Evolutionary conservation across 495 filamentous ascomycete species (phyloP).

Genomic region (Trichocladium antarcticum): DNA sequence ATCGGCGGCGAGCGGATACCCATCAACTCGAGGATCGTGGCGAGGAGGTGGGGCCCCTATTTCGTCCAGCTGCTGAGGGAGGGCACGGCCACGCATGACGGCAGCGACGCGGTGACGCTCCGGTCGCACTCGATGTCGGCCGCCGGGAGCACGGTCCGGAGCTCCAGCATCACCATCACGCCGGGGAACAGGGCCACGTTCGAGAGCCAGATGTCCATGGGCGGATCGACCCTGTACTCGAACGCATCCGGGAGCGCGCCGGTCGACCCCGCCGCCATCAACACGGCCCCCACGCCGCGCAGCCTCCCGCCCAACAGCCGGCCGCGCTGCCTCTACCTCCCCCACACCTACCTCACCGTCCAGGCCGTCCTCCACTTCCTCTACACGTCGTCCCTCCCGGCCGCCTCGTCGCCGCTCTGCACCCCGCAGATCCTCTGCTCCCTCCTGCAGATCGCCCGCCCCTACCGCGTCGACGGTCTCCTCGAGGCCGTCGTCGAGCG

Average conservation of each 20-base stretch:
- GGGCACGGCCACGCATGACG: slow-evolving; percentile 50
- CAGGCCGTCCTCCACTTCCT: slow-evolving; percentile 82
- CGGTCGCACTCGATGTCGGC: slow-evolving; percentile 32
- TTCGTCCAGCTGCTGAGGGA: slow-evolving; percentile 84
- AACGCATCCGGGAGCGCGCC: slow-evolving; percentile 26
- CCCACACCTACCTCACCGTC: slow-evolving; percentile 79
- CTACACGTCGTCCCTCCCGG: slow-evolving; percentile 80
- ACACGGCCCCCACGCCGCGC: slow-evolving; percentile 37
- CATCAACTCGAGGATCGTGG: slow-evolving; percentile 80
- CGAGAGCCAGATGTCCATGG: slow-evolving; percentile 24
- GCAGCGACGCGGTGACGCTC: slow-evolving; percentile 37
- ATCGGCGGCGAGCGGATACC: slow-evolving; percentile 84
- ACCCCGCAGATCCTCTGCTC: slow-evolving; percentile 94
- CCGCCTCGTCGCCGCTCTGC: slow-evolving; percentile 63
- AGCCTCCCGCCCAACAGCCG: slow-evolving; percentile 58
- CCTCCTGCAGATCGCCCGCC: slow-evolving; percentile 82
- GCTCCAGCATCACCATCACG: slow-evolving; percentile 79
- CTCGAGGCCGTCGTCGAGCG: slow-evolving; percentile 86
- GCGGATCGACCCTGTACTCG: slow-evolving; percentile 44
- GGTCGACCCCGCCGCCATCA: slow-evolving; percentile 32
- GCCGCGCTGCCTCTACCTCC: slow-evolving; percentile 80
- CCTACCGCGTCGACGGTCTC: slow-evolving; percentile 84
- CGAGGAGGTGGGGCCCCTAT: slow-evolving; percentile 85
- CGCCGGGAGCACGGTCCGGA: slow-evolving; percentile 43
- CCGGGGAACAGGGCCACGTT: slow-evolving; percentile 39